These are phyloP conservation scores for Usnea hakonensis DNA, from an alignment of 495 filamentous ascomycete genomes.

Conservation along the genomic window DNA sequence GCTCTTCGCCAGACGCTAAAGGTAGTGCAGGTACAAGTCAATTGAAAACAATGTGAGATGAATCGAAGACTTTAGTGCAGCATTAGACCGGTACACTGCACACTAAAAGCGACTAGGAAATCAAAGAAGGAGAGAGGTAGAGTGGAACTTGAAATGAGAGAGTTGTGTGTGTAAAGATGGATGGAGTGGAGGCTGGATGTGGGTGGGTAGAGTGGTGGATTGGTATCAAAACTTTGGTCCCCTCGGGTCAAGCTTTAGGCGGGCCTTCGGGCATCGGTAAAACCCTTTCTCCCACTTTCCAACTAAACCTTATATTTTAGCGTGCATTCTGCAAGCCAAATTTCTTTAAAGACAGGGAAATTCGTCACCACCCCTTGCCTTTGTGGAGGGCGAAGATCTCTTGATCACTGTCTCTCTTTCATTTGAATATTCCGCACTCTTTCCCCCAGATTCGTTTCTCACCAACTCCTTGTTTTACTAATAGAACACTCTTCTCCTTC, in stretches of 20 bases:
- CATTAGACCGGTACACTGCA: neutral
- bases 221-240: too few species aligned
- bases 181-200: neutral
- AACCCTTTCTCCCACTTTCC: neutral
- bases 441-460: neutral
- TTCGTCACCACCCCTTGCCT: slow-evolving; percentile 2
- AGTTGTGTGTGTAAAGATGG: slow-evolving; percentile 2
- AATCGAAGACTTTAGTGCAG: neutral
- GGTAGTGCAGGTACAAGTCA: neutral
- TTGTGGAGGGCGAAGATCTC: neutral
- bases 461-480: neutral
- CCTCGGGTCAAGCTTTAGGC: slow-evolving; percentile 5
- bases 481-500: neutral
- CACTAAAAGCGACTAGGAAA: neutral
- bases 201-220: too few species aligned
- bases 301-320: neutral
- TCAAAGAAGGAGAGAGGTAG: neutral
- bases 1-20: neutral
- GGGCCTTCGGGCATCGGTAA: neutral
- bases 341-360: neutral
- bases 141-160: neutral
- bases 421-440: neutral
- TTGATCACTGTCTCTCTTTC: neutral
- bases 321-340: neutral
- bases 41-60: neutral